Evolutionary conservation across 345 rosid species (phyloP).

Genomic region (Odontarrhena argentea): DNA sequence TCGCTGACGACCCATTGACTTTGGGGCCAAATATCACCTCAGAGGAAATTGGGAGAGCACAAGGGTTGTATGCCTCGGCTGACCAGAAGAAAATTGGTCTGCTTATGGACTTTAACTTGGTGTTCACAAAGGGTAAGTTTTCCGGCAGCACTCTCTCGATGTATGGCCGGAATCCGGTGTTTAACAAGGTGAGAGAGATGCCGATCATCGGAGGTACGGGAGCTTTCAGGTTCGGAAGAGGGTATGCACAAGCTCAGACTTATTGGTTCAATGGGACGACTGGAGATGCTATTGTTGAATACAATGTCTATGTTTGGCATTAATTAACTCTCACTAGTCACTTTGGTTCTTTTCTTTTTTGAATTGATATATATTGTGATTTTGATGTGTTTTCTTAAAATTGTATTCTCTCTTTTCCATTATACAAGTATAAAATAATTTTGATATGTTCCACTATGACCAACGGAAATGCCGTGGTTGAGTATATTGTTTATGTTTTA

Average conservation of each 20-base stretch:
- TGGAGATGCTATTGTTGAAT: slow-evolving; percentile 51
- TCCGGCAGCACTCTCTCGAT: slow-evolving; percentile 56
- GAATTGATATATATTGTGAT: too few relatives aligned
- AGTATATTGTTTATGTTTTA: slow-evolving; percentile 47
- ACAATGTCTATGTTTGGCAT: slow-evolving; percentile 43
- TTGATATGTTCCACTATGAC: slow-evolving; percentile 1
- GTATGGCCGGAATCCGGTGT: slow-evolving; percentile 42
- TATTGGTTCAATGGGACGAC: slow-evolving; percentile 33
- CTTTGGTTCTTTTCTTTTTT: background rate
- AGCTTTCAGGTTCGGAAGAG: slow-evolving; percentile 53
- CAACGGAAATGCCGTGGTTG: slow-evolving; percentile 50
- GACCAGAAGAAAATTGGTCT: slow-evolving; percentile 38
- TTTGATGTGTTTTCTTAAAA: too few relatives aligned
- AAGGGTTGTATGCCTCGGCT: slow-evolving; percentile 47
- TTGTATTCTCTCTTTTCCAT: too few relatives aligned
- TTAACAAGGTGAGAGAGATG: slow-evolving; percentile 50
- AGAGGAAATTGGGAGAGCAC: slow-evolving; percentile 53
- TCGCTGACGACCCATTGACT: slow-evolving; percentile 53
- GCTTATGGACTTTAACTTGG: slow-evolving; percentile 48
- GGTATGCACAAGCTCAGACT: slow-evolving; percentile 49
- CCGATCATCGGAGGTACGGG: slow-evolving; percentile 58
- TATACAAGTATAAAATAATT: too few relatives aligned
- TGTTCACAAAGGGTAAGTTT: slow-evolving; percentile 47
- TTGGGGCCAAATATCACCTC: slow-evolving; percentile 47
- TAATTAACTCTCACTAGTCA: background rate